Percentiles rank a stretch among this genome's conserved stretches.
These are phyloP conservation scores for Wickerhamiella kurtzmanii DNA, from an alignment of 805 yeast species.

Conservation along the genomic window DNA sequence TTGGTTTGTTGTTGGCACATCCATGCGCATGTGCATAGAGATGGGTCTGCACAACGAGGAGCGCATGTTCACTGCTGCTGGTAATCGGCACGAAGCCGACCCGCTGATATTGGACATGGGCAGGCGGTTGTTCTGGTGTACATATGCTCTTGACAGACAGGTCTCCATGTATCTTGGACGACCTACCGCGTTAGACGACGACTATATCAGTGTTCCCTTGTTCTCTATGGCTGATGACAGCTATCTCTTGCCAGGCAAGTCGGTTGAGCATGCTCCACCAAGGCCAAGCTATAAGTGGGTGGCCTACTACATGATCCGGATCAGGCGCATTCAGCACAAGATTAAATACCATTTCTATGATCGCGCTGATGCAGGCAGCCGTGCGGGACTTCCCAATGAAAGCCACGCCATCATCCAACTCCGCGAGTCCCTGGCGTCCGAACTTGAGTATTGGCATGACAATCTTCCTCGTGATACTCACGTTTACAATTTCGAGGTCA, in stretches of 20 bases:
- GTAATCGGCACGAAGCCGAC: slow-evolving; percentile 22
- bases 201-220: slow-evolving; percentile 52
- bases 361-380: slow-evolving; percentile 9
- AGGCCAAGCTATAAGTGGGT: slow-evolving; percentile 55
- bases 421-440: slow-evolving; percentile 34
- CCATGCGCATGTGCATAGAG: slow-evolving; percentile 67
- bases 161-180: slow-evolving; percentile 75
- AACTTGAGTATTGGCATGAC: slow-evolving; percentile 51
- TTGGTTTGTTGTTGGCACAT: slow-evolving; percentile 82
- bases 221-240: slow-evolving; percentile 66
- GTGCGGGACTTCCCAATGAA: slow-evolving; percentile 45
- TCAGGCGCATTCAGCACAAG: slow-evolving; percentile 65
- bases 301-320: slow-evolving; percentile 50
- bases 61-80: slow-evolving; percentile 6
- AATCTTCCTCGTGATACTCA: slow-evolving; percentile 41
- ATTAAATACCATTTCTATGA: slow-evolving; percentile 63
- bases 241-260: slow-evolving; percentile 7
- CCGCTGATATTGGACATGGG: slow-evolving; percentile 54
- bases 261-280: not conserved
- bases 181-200: slow-evolving; percentile 82
- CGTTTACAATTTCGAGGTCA: slow-evolving; percentile 63
- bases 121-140: slow-evolving; percentile 76
- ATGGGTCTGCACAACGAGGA: slow-evolving; percentile 68
- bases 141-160: slow-evolving; percentile 75
- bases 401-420: slow-evolving; percentile 37